Evolutionary conservation across 805 yeast genomes (phyloP), one percentile per base, ranked within the genome.

Genomic region (Ogataea nonfermentans): DNA sequence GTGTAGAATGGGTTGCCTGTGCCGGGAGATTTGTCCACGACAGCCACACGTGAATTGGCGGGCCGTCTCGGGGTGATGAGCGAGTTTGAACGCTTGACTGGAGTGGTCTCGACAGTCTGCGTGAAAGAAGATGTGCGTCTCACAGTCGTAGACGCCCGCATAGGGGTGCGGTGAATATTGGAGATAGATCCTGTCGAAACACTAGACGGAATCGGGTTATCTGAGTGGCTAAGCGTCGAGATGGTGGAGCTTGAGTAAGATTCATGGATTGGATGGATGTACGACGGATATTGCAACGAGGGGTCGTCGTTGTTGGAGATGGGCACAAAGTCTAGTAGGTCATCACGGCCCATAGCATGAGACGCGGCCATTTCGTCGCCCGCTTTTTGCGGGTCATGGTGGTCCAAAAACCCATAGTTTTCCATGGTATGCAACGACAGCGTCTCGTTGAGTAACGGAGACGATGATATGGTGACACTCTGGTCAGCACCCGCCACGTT

Each of bases 1-100:
- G 72, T 70, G 51, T 71, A 72, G 52, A 73, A 73, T 8, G 78
- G 78, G 47, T 72, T 73, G 6, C 68, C 68, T 32, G 51, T 48
- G 12, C 56, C 51, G 9, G 72, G 71, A 1, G 71, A 66, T 47
- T 57, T 62, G 29, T 59, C 57, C 13, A 53, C 47, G 12, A 42
- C 14, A 9, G 51, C 29, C 7, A 48, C 35, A 27, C 40, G 49
- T 3, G 31, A 33, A 15, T 43, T 40, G 25, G 41, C 37, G 6
- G 46, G 40, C n/a, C 56, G 40, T 32, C 56, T 41, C 14, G 59
- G 58, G 3, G 62, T 55, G 9, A 50, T 45, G 26, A 46, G 36
- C 10, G 52, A 37, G 24, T 23, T 43, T 7, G 53, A 41, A 27
- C 50, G 39, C 24, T 44, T 46, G 25, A 48, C 35, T 14, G 61